These are phyloP conservation scores for Ganoderma sp. DNA, from an alignment of 1,284 basidiomycete genomes.

Conservation along the genomic window DNA sequence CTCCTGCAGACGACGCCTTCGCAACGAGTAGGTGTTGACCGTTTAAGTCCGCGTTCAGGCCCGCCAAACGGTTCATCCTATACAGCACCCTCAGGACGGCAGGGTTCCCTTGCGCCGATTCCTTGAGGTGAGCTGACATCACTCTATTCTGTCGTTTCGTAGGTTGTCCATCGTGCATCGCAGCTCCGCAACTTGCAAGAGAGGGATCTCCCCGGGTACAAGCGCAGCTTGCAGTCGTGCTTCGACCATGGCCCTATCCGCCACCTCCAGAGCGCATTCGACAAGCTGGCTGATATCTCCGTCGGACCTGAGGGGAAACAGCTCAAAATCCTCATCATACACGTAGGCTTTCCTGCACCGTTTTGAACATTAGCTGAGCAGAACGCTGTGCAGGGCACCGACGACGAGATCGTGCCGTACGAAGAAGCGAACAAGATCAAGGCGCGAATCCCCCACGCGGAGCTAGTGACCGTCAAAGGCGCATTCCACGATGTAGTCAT, in stretches of 20 bases:
- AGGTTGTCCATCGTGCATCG: not conserved
- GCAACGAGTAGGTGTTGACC: not conserved
- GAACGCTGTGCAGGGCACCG: constrained; percentile 54
- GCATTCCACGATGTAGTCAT: constrained; percentile 52
- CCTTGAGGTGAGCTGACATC: constrained; percentile 20
- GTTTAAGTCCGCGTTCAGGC: not conserved
- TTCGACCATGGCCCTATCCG: constrained; percentile 35
- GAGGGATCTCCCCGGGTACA: constrained; percentile 34
- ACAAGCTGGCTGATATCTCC: constrained; percentile 25
- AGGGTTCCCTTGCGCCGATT: constrained; percentile 16
- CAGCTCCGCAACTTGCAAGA: constrained; percentile 34
- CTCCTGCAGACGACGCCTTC: not conserved
- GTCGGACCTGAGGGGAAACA: constrained; percentile 39
- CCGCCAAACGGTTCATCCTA: not conserved
- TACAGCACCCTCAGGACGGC: not conserved
- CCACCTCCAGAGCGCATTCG: constrained; percentile 34
- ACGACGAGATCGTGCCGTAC: constrained; percentile 65
- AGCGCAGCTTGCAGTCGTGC: constrained; percentile 31
- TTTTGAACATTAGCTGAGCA: not conserved
- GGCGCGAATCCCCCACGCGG: constrained; percentile 55
- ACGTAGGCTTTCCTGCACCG: constrained; percentile 49
- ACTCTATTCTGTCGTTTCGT: not conserved
- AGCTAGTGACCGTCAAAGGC: constrained; percentile 61
- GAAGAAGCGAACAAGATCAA: constrained; percentile 61
- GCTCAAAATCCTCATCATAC: constrained; percentile 58